Evolutionary conservation across 352 stramenopile species (phyloP).

Genomic region (Phytophthora constricta): DNA sequence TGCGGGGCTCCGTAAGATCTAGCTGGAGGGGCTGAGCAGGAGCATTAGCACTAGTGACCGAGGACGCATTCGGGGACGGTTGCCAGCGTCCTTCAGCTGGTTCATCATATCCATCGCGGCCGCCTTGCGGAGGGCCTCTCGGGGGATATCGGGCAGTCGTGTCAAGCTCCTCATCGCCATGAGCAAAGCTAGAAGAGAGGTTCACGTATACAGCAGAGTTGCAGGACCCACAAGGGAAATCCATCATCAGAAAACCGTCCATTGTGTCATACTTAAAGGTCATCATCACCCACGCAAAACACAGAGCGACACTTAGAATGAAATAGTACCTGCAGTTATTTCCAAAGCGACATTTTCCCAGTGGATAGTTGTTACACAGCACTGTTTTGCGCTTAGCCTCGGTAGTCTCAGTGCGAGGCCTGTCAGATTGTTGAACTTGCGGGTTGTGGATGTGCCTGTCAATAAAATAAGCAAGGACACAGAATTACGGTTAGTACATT

Average conservation of each 20-base stretch:
- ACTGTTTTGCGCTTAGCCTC: slow-evolving; percentile 74
- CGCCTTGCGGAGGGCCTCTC: slow-evolving; percentile 24
- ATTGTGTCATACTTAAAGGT: slow-evolving; percentile 24
- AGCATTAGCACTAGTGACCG: slow-evolving; percentile 23
- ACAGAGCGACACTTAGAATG: slow-evolving; percentile 30
- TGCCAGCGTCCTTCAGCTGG: slow-evolving; percentile 38
- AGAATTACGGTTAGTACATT: slow-evolving; percentile 21
- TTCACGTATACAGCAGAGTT: slow-evolving; percentile 32
- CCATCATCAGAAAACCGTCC: slow-evolving; percentile 39
- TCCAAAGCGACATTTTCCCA: slow-evolving; percentile 80
- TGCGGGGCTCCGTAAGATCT: slow-evolving; percentile 63
- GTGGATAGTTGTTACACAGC: slow-evolving; percentile 77
- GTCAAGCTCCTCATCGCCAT: slow-evolving; percentile 75
- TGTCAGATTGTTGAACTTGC: slow-evolving; percentile 17
- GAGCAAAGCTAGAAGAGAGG: slow-evolving; percentile 71
- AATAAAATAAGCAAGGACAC: slow-evolving; percentile 17
- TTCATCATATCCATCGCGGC: slow-evolving; percentile 11
- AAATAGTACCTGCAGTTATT: slow-evolving; percentile 83
- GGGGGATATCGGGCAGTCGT: slow-evolving; percentile 19
- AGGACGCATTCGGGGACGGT: slow-evolving; percentile 25
- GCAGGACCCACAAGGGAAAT: slow-evolving; percentile 29
- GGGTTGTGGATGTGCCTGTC: slow-evolving; percentile 68
- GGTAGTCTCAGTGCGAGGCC: slow-evolving; percentile 43
- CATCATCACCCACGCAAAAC: slow-evolving; percentile 14
- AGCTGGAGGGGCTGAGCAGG: slow-evolving; percentile 48